phyloP scores from a whole-genome alignment of 1,284 basidiomycete species.

The Rhodotorula glutinis region DNA sequence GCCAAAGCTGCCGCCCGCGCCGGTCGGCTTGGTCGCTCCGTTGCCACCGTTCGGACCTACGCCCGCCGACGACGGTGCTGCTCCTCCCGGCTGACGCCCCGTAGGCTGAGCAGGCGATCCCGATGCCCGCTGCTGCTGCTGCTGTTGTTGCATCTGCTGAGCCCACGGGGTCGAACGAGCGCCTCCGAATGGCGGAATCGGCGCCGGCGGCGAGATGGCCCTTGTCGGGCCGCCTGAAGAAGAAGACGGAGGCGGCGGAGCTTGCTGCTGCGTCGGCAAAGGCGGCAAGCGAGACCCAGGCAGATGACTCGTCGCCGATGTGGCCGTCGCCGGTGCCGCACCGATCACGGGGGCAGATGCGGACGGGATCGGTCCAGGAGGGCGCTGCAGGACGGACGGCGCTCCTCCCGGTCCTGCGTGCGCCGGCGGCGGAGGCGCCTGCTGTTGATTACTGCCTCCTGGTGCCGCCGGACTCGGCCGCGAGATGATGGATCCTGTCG shows the following conservation, averaged over 20 bases:
- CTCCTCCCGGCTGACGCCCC: background rate
- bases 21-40: too few species aligned
- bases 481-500: background rate
- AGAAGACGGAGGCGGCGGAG: conserved; percentile 14
- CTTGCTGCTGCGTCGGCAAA: conserved; percentile 32
- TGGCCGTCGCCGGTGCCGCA: conserved; percentile 34
- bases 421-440: background rate
- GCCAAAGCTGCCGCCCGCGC: too few species aligned
- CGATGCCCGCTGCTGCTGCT: conserved; percentile 1
- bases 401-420: too few species aligned
- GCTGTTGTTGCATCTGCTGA: background rate
- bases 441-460: conserved; percentile 41
- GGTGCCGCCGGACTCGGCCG: background rate
- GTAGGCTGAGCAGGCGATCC: background rate
- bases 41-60: too few species aligned
- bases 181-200: conserved; percentile 44
- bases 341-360: background rate
- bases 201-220: conserved; percentile 29
- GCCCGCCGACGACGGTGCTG: too few species aligned
- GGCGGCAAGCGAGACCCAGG: background rate
- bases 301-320: background rate
- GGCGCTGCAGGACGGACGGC: background rate
- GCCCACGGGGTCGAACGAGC: conserved; percentile 20
- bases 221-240: conserved; percentile 33
- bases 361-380: background rate